phyloP scores from a whole-genome alignment of 208 protist species.

The Trypanosoma mega region DNA sequence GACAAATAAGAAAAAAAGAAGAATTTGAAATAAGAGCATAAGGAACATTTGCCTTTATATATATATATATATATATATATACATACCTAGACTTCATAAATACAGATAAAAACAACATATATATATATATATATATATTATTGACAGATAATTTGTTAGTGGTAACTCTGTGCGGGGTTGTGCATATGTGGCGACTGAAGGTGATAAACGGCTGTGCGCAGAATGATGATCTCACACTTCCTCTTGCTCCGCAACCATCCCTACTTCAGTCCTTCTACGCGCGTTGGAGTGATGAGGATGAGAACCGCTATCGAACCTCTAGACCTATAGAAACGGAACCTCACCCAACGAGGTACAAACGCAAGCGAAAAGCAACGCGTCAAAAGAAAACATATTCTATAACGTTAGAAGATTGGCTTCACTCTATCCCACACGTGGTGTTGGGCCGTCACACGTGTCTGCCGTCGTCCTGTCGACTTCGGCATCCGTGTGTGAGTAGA shows the following conservation, averaged over 20 bases:
- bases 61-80: conserved; percentile 7
- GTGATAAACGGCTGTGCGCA: conserved; percentile 54
- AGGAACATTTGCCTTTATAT: not conserved
- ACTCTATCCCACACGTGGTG: conserved; percentile 55
- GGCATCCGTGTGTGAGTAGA: conserved; percentile 59
- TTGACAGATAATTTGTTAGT: not conserved
- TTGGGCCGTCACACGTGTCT: conserved; percentile 64
- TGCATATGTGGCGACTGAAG: conserved; percentile 30
- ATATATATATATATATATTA: not conserved
- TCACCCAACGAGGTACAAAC: not conserved
- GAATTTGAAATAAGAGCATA: too few species aligned
- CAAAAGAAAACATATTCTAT: conserved; percentile 9
- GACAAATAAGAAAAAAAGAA: too few species aligned
- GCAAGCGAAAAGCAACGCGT: not conserved
- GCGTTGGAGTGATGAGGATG: conserved; percentile 11
- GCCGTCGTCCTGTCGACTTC: conserved; percentile 35
- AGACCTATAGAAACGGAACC: not conserved
- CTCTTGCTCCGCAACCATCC: conserved; percentile 37
- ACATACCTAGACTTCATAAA: not conserved
- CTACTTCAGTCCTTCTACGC: conserved; percentile 56
- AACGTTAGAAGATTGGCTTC: conserved; percentile 41
- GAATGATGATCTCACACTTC: conserved; percentile 57
- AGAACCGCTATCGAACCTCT: not conserved
- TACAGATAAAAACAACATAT: conserved; percentile 1
- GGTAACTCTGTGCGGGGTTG: not conserved